Conservation (phyloP, 208 protist species). For the Trypanosoma rangeli region DNA sequence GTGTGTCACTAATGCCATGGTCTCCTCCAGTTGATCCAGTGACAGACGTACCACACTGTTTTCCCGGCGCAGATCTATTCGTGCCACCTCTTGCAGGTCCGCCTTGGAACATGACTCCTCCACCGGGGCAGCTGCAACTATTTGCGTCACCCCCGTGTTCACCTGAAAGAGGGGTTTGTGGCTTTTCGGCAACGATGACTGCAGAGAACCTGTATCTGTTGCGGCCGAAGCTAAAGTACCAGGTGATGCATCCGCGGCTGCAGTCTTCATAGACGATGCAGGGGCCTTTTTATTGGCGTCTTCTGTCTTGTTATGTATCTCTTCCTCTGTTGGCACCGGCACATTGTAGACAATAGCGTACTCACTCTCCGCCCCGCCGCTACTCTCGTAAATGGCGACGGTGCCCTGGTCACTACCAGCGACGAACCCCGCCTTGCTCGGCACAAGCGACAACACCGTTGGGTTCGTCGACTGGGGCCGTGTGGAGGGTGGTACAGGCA, state of each 20-base stretch:
- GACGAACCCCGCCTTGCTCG: constrained; percentile 67
- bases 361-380: background rate
- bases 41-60: constrained; percentile 56
- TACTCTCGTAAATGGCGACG: constrained; percentile 68
- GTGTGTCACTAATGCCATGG: constrained; percentile 58
- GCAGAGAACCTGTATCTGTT: background rate
- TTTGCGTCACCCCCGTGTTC: constrained; percentile 9
- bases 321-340: constrained; percentile 17
- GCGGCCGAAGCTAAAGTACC: too few relatives aligned
- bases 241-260: too few relatives aligned
- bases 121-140: constrained; percentile 1
- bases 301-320: background rate
- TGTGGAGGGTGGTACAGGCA: constrained; percentile 36
- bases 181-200: background rate
- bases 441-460: constrained; percentile 47
- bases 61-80: constrained; percentile 12
- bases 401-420: constrained; percentile 65
- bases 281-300: background rate
- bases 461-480: constrained; percentile 18
- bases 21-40: constrained; percentile 70
- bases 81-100: constrained; percentile 6
- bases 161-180: constrained; percentile 19
- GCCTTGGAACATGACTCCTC: background rate
- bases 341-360: constrained; percentile 29
- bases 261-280: background rate